These are phyloP conservation scores for Sugiyamaella paludigena DNA, from an alignment of 1,139 yeast species.

Conservation along the genomic window DNA sequence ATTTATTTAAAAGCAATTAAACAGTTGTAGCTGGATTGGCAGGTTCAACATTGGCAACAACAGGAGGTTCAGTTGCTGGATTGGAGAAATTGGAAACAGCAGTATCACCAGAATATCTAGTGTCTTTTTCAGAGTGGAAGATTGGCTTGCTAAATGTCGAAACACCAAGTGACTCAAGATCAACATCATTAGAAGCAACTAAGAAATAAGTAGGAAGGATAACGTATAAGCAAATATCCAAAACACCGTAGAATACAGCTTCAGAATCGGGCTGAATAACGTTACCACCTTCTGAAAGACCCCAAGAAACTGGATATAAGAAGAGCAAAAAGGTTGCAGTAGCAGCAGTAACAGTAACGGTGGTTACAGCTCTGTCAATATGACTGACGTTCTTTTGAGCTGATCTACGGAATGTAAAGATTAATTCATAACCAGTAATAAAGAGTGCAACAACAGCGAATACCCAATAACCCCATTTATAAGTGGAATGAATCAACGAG, in stretches of 20 bases:
- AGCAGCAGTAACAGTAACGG: constrained; percentile 23
- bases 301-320: constrained; percentile 60
- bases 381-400: constrained; percentile 18
- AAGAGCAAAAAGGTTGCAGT: constrained; percentile 44
- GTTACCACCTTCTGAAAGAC: constrained; percentile 66
- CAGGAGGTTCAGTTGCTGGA: constrained; percentile 12
- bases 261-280: constrained; percentile 64
- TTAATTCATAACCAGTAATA: constrained; percentile 26
- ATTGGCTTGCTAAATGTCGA: constrained; percentile 21
- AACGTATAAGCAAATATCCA: constrained; percentile 46
- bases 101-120: constrained; percentile 24
- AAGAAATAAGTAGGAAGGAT: constrained; percentile 41
- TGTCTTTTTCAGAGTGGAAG: constrained; percentile 27
- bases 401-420: constrained; percentile 23
- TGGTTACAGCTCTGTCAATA: constrained; percentile 12
- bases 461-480: constrained; percentile 66
- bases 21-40: constrained; percentile 17
- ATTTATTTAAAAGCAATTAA: not conserved
- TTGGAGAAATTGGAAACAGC: constrained; percentile 15
- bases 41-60: constrained; percentile 17
- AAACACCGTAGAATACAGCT: constrained; percentile 61
- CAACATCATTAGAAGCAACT: constrained; percentile 21
- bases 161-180: constrained; percentile 27
- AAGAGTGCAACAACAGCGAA: constrained; percentile 37
- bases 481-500: constrained; percentile 51